Percentiles rank a stretch among this genome's conserved stretches.
These are phyloP conservation scores for Jaapia argillacea DNA, from an alignment of 768 basidiomycete species.

Conservation along the genomic window DNA sequence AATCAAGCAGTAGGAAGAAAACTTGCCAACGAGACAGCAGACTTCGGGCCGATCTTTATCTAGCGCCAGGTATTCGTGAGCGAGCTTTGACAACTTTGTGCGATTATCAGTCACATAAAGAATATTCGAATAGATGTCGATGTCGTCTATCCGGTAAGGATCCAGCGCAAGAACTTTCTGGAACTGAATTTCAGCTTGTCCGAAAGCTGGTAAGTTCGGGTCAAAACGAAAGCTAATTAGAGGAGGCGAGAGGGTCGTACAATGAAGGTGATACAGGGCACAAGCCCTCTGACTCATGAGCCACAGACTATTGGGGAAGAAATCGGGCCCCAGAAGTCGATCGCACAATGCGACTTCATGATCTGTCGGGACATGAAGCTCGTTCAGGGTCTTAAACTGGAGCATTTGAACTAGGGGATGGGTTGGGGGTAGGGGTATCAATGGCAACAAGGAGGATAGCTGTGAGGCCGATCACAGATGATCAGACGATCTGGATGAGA, in stretches of 20 bases:
- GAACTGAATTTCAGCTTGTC: slow-evolving; percentile 77
- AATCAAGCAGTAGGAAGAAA: slow-evolving; percentile 1
- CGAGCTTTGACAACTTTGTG: slow-evolving; percentile 81
- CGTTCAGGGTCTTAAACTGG: slow-evolving; percentile 82
- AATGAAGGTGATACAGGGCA: slow-evolving; percentile 84
- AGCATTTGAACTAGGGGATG: slow-evolving; percentile 61
- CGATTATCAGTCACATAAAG: slow-evolving; percentile 90
- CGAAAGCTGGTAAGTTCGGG: slow-evolving; percentile 54
- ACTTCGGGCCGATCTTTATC: slow-evolving; percentile 95
- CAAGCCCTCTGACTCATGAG: slow-evolving; percentile 80
- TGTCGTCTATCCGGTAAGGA: slow-evolving; percentile 86
- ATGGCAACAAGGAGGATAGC: slow-evolving; percentile 33
- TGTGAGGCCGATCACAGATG: no score
- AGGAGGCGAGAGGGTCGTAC: slow-evolving; percentile 31
- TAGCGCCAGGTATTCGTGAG: slow-evolving; percentile 80
- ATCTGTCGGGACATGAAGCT: slow-evolving; percentile 83
- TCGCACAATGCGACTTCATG: slow-evolving; percentile 77
- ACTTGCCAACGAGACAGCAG: slow-evolving; percentile 88
- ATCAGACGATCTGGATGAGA: slow-evolving; percentile 1
- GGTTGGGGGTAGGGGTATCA: slow-evolving; percentile 37
- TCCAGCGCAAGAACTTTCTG: slow-evolving; percentile 72
- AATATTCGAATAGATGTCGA: slow-evolving; percentile 95
- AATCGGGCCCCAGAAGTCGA: slow-evolving; percentile 54
- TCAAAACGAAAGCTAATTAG: slow-evolving; percentile 3
- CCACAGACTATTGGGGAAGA: slow-evolving; percentile 80